phyloP scores from a whole-genome alignment of 495 filamentous ascomycete species.

The Aspergillus funiculosus region DNA sequence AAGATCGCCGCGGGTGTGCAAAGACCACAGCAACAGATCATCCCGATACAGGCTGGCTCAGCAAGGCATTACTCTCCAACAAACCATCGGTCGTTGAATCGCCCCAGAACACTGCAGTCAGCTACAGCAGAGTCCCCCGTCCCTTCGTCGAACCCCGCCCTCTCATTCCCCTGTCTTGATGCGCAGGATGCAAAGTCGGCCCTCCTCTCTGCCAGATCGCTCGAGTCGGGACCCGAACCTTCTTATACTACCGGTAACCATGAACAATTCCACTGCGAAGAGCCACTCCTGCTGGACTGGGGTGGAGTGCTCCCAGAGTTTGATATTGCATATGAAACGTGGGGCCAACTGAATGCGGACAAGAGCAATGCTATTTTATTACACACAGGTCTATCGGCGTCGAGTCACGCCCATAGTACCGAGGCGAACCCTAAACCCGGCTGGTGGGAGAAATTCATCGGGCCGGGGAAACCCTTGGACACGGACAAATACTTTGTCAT shows the following conservation, averaged over 20 bases:
- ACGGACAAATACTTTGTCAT: conserved; percentile 89
- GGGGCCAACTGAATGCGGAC: conserved; percentile 76
- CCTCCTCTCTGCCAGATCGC: conserved; percentile 64
- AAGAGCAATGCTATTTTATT: conserved; percentile 87
- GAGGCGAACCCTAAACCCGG: conserved; percentile 76
- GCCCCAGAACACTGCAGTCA: conserved; percentile 26
- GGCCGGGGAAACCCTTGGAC: conserved; percentile 77
- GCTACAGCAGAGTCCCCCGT: conserved; percentile 17
- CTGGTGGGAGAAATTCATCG: conserved; percentile 99
- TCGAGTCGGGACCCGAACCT: conserved; percentile 79
- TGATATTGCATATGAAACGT: conserved; percentile 87
- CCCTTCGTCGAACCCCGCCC: conserved; percentile 68
- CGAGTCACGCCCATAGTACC: conserved; percentile 92
- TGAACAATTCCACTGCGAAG: conserved; percentile 61
- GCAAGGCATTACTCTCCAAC: neutral
- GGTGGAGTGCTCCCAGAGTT: conserved; percentile 83
- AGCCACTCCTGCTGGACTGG: conserved; percentile 85
- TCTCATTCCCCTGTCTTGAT: conserved; percentile 94
- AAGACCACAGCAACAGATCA: neutral
- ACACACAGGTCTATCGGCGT: conserved; percentile 91
- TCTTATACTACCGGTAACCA: conserved; percentile 87
- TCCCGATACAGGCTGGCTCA: neutral
- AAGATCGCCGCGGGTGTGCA: conserved; percentile 1
- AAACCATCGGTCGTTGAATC: neutral
- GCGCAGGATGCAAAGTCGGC: conserved; percentile 79